Base-by-base conservation (phyloP, 1,284 basidiomycete species). In the Austroboletus olivaceoglutinosus region DNA sequence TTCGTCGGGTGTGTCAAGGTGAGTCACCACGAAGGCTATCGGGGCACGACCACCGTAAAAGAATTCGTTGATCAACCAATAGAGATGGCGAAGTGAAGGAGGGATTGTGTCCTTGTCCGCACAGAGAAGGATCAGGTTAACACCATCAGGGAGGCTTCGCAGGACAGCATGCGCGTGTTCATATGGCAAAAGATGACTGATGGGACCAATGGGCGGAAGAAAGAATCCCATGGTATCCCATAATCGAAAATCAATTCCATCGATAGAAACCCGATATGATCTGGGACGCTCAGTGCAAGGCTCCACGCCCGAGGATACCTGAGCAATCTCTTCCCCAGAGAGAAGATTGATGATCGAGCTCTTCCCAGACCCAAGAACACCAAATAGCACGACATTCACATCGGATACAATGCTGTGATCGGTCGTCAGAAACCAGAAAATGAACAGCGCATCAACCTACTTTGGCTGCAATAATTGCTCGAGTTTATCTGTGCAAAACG, bases 11-110 rank as follows among this genome's bases (percentile, higher is more conserved):
- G 30, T 66, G 39, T 55, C 70, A 16, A 62, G 56, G 11, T 64
- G 61, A 9, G 69, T 71, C 8, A 68, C 46, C 23, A 67, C 58
- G 4, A 69, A 29, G 19, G 65, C 64, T 31, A 70, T 57, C 2
- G 64, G 68, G 3, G 67, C 57, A 2, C 18, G 46, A 15, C 45
- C 47, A 3, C 16, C 45, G 4, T 45, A 56, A 42, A 57, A 53
- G n/a, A 56, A 39, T 15, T 45, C 9, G 11, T 50, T 45, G 48
- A 55, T 22, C n/a, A 55, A 42, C 36, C 43, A 37, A 38, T 50
- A 48, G 5, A 54, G 30, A 5, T 19, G 27, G 5, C 52, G n/a
- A 25, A 45, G 45, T 3, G 43, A 45, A 13, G 31, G 8, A 13
- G 10, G 16, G 33, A 50, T 44, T 5, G 11, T 13, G 8, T 15